Evolutionary conservation across 2,329 filamentous ascomycete genomes (phyloP), one percentile per base, ranked within the genome.

Genomic region (Tolypocladium sp.): DNA sequence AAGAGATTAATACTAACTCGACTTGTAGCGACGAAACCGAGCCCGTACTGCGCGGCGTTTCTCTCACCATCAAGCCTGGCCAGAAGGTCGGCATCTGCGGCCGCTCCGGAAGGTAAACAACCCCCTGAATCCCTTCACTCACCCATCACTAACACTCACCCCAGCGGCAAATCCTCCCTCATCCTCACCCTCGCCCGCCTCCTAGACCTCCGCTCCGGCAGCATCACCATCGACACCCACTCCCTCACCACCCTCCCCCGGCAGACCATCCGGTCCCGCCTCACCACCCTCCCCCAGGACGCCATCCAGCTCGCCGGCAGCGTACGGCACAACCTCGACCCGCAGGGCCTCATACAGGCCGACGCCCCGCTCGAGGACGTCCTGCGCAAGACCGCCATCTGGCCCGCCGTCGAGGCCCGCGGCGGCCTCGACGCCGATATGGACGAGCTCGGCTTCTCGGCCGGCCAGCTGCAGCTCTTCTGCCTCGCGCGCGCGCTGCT

Each of bases 1-100:
- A 35, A 35, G 35, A 13, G 12, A 37, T 2, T 27, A 12, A 10
- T 30, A 33, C 17, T 33, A 12, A 53, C 6, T 3, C 25, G 27
- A 3, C 3, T 13, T 25, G 5, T 40, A 70, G 67, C 12, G 55
- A 60, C 1, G 60, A 63, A 4, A 58, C 63, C 0, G 54, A 57
- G 4, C 57, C 63, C 1, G 63, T 68, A 0, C 35, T 71, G 0
- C 55, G 55, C 0, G 55, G 64, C 2, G 54, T 69, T 2, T 64
- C 63, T 6, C 58, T 72, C 1, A 46, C 41, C 0, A 59, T 71
- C 6, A 49, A 65, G 4, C 66, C 74, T 0, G 78, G 79, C 0
- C 72, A 78, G 60, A 81, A 79, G 46, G 69, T 83, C 4, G 79
- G 75, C 7, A 71, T 83, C 7, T 80, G 78, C 57, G 81, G 81